Conservation (phyloP, 331 rosid genomes). For the Prunus yedoensis region DNA sequence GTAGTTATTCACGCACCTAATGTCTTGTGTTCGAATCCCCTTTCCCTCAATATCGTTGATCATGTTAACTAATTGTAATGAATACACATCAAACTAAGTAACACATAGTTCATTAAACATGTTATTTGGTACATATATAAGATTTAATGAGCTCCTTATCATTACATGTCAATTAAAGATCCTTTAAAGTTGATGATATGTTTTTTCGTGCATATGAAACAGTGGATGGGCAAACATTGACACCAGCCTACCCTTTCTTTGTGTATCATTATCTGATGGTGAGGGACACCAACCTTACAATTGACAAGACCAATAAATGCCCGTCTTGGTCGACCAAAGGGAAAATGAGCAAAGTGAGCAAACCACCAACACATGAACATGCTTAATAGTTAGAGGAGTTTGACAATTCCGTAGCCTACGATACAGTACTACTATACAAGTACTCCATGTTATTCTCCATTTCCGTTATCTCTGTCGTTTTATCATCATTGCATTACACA, state of each 20-base stretch:
- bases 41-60: too few species aligned
- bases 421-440: neutral
- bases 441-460: neutral
- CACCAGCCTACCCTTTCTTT: neutral
- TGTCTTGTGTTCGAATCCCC: too few species aligned
- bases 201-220: neutral
- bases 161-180: too few species aligned
- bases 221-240: neutral
- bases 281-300: neutral
- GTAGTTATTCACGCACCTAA: rapidly evolving
- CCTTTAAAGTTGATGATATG: neutral
- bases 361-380: neutral
- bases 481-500: too few species aligned
- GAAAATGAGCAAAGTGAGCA: neutral
- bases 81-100: too few species aligned
- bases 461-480: neutral
- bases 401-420: neutral
- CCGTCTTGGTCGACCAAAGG: constrained; percentile 12
- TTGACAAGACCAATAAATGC: neutral
- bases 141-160: too few species aligned
- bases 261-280: neutral
- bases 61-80: too few species aligned
- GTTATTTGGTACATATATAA: too few species aligned
- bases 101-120: too few species aligned
- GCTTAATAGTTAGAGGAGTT: neutral